Conservation (phyloP, 352 stramenopile species). For the Globisporangium rhizosaccharum region DNA sequence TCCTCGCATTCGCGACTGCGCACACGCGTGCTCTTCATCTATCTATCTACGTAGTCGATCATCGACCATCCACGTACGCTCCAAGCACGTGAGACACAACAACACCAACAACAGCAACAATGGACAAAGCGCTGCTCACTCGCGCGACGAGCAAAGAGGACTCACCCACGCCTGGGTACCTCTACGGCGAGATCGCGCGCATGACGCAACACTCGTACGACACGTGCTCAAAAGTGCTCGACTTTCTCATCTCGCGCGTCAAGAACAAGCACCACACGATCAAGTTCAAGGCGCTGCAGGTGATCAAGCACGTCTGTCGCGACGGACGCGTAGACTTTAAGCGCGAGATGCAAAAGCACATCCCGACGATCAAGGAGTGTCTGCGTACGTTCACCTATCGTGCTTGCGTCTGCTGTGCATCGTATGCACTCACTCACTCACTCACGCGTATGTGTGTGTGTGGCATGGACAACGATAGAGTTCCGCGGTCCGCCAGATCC, state of each 20-base stretch:
- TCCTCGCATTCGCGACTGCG: not conserved
- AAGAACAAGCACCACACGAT: slow-evolving; percentile 95
- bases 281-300: slow-evolving; percentile 92
- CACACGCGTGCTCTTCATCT: not conserved
- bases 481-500: slow-evolving; percentile 91
- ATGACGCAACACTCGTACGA: slow-evolving; percentile 91
- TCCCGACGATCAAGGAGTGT: slow-evolving; percentile 90
- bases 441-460: not conserved
- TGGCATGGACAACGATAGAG: slow-evolving; percentile 27
- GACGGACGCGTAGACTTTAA: slow-evolving; percentile 89
- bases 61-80: not conserved
- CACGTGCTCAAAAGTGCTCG: slow-evolving; percentile 84
- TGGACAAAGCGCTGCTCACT: slow-evolving; percentile 92
- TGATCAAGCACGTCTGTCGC: slow-evolving; percentile 91
- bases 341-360: slow-evolving; percentile 88
- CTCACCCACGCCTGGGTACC: slow-evolving; percentile 92
- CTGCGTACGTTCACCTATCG: slow-evolving; percentile 48
- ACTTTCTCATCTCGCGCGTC: slow-evolving; percentile 89
- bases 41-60: not conserved
- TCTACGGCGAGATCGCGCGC: slow-evolving; percentile 94
- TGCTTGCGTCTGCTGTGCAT: slow-evolving; percentile 1
- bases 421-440: not conserved
- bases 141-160: slow-evolving; percentile 93
- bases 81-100: not conserved
- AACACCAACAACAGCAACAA: slow-evolving; percentile 17